Conservation (phyloP, 345 rosid species). For the Brassica cretica region DNA sequence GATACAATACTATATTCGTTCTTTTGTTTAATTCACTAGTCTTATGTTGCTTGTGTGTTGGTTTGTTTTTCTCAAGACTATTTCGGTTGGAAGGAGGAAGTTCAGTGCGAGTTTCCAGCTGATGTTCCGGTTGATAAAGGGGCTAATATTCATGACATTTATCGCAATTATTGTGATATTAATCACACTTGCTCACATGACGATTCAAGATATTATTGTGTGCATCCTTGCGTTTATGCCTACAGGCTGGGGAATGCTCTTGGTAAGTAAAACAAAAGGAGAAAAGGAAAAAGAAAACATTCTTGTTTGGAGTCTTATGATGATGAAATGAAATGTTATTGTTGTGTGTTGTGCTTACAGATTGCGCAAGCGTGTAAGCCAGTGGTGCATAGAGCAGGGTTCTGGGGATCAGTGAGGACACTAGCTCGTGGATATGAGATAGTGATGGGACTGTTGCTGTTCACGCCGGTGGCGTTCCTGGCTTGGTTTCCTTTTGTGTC, state of each 20-base stretch:
- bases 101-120: conserved; percentile 97
- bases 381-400: conserved; percentile 62
- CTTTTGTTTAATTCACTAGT: not conserved
- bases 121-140: conserved; percentile 90
- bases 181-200: conserved; percentile 87
- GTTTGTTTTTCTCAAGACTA: not conserved
- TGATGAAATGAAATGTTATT: not conserved
- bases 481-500: conserved; percentile 99
- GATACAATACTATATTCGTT: not conserved
- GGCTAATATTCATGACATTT: conserved; percentile 87
- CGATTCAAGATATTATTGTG: conserved; percentile 77
- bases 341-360: conserved; percentile 36
- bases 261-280: conserved; percentile 48
- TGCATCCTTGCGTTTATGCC: conserved; percentile 99
- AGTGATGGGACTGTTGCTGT: conserved; percentile 86
- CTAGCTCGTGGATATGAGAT: conserved; percentile 96
- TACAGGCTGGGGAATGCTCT: conserved; percentile 98
- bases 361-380: conserved; percentile 97
- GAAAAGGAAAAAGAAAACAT: not conserved
- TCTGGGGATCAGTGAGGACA: conserved; percentile 89
- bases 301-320: not conserved
- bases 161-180: conserved; percentile 71
- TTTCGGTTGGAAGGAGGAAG: conserved; percentile 84
- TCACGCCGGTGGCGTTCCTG: conserved; percentile 96
- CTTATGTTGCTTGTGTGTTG: not conserved